Percentiles rank a stretch among this genome's conserved stretches.
phyloP scores from a whole-genome alignment of 495 filamentous ascomycete species.

The Jackrogersella minutella region DNA sequence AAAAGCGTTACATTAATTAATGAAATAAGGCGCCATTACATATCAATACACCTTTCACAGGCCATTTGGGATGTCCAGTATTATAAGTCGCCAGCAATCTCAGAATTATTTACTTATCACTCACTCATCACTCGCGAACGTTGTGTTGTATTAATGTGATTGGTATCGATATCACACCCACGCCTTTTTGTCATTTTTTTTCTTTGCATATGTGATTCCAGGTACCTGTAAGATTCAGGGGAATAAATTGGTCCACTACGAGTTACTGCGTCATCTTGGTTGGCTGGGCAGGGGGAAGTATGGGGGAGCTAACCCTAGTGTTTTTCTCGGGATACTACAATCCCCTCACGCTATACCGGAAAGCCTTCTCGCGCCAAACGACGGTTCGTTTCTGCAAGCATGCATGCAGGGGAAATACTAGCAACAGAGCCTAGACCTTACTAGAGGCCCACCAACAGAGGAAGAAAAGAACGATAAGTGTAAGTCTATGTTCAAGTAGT shows the following conservation, averaged over 20 bases:
- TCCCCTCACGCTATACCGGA: constrained; percentile 26
- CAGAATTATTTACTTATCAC: not conserved
- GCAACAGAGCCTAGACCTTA: not conserved
- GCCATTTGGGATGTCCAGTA: not conserved
- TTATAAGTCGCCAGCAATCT: not conserved
- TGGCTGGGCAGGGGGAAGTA: not conserved
- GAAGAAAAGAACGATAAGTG: not conserved
- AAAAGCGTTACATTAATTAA: too few relatives aligned
- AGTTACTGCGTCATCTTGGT: not conserved
- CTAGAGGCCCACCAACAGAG: not conserved
- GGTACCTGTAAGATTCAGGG: not conserved
- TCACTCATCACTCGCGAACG: too few relatives aligned
- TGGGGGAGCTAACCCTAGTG: constrained; percentile 4
- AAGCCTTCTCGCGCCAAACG: constrained; percentile 2
- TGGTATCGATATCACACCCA: too few relatives aligned
- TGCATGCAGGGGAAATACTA: constrained; percentile 14
- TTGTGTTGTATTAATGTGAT: too few relatives aligned
- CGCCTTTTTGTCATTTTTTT: not conserved
- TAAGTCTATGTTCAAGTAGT: too few relatives aligned
- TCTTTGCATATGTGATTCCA: not conserved
- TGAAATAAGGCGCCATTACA: too few relatives aligned
- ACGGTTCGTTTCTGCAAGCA: constrained; percentile 5
- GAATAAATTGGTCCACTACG: not conserved
- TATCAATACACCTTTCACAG: not conserved
- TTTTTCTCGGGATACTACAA: not conserved